Conservation (phyloP, 1,284 basidiomycete species). For the Ceratobasidium sp. region DNA sequence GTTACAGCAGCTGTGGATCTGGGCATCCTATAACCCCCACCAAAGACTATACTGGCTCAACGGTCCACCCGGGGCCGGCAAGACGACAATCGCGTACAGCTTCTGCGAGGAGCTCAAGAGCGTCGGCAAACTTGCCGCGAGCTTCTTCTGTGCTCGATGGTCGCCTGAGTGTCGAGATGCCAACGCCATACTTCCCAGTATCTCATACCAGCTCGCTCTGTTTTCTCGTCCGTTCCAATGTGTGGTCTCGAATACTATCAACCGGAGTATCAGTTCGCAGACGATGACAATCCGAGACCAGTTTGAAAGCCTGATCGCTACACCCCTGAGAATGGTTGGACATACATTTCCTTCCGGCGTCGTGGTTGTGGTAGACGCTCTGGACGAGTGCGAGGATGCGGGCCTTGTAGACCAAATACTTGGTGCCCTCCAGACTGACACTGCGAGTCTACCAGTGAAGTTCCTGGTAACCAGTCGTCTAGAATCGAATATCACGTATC, state of each 20-base stretch:
- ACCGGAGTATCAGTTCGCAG: not conserved
- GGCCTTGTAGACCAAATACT: not conserved
- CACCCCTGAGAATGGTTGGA: not conserved
- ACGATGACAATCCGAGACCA: not conserved
- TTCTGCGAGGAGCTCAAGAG: not conserved
- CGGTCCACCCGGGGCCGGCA: not conserved
- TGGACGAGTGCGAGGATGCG: conserved; percentile 5
- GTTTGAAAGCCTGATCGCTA: not conserved
- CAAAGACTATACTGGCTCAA: not conserved
- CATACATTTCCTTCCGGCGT: not conserved
- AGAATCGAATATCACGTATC: not conserved
- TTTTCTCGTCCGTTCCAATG: not conserved
- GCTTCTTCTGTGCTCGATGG: conserved; percentile 6
- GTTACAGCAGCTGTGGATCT: not conserved
- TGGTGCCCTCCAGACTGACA: not conserved
- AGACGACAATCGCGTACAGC: not conserved
- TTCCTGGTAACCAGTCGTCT: not conserved
- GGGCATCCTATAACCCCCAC: not conserved
- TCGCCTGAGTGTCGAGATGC: not conserved
- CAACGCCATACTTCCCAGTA: not conserved
- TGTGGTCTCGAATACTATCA: not conserved
- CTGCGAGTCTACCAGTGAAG: not conserved
- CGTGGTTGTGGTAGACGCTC: not conserved
- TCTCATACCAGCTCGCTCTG: not conserved
- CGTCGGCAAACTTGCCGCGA: not conserved